Evolutionary conservation across 305 asterid genomes (phyloP).

Genomic region (Fraxinus sp.): DNA sequence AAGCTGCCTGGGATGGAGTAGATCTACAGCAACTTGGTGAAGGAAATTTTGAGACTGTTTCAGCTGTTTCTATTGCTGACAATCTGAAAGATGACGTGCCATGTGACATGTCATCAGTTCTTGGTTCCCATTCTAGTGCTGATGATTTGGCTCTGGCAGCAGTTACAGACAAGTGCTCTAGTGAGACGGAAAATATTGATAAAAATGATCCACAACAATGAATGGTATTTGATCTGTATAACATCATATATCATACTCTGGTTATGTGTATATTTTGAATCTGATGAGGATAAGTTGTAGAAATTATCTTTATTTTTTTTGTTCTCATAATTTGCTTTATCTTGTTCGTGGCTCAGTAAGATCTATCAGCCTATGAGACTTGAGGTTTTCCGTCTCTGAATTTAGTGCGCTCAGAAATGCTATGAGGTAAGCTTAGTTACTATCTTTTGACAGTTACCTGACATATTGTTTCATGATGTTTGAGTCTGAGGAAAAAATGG

Average conservation of each 20-base stretch:
- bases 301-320: background rate
- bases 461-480: background rate
- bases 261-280: background rate
- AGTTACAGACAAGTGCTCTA: background rate
- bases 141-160: constrained; percentile 8
- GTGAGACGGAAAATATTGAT: background rate
- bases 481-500: background rate
- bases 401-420: background rate
- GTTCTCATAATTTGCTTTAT: background rate
- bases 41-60: constrained; percentile 3
- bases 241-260: background rate
- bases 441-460: background rate
- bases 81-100: constrained; percentile 11
- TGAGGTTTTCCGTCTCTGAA: background rate
- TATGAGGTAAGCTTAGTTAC: background rate
- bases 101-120: constrained; percentile 5
- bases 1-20: constrained; percentile 10
- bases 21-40: constrained; percentile 23
- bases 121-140: constrained; percentile 8
- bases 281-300: background rate
- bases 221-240: background rate
- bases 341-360: background rate
- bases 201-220: background rate
- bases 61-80: constrained; percentile 7
- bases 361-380: background rate